A percentile compares a stretch with the other conserved stretches of the same genome.
phyloP scores from a whole-genome alignment of 1,139 yeast genomes.

The Trichomonascaceae sp. region DNA sequence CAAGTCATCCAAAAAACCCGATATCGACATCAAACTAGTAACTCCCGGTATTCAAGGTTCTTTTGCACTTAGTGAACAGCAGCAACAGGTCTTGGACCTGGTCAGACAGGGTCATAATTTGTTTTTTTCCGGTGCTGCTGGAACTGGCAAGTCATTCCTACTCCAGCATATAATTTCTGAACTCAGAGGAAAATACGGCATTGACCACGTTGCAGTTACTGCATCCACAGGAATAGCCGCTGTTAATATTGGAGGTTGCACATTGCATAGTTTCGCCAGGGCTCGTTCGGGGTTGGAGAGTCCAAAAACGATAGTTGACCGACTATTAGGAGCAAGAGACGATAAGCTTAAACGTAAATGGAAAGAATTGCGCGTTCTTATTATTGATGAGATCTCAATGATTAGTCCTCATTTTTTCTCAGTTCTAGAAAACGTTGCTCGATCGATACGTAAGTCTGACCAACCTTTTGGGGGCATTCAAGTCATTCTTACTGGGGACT shows the following conservation, averaged over 20 bases:
- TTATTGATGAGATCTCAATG: conserved; percentile 83
- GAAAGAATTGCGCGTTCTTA: conserved; percentile 55
- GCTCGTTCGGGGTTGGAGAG: conserved; percentile 64
- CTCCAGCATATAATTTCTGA: conserved; percentile 51
- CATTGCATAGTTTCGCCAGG: conserved; percentile 72
- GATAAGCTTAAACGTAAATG: conserved; percentile 42
- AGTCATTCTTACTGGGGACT: conserved; percentile 72
- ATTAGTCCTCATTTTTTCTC: conserved; percentile 61
- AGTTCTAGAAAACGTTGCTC: conserved; percentile 59
- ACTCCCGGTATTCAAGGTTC: background rate
- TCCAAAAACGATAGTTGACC: conserved; percentile 38
- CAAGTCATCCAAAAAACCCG: background rate
- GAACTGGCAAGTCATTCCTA: conserved; percentile 87
- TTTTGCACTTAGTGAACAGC: conserved; percentile 15
- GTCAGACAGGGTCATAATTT: conserved; percentile 18
- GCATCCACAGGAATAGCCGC: conserved; percentile 95
- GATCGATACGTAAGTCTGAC: conserved; percentile 30
- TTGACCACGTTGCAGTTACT: conserved; percentile 61
- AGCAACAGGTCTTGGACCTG: conserved; percentile 10
- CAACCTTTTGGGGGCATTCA: conserved; percentile 73
- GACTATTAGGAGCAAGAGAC: conserved; percentile 38
- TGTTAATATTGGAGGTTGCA: conserved; percentile 75
- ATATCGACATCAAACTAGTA: background rate
- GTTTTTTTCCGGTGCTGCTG: conserved; percentile 93
- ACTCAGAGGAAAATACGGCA: conserved; percentile 35